Base-by-base conservation (phyloP, 257 asterid genomes). In the Nicotiana sylvestris region DNA sequence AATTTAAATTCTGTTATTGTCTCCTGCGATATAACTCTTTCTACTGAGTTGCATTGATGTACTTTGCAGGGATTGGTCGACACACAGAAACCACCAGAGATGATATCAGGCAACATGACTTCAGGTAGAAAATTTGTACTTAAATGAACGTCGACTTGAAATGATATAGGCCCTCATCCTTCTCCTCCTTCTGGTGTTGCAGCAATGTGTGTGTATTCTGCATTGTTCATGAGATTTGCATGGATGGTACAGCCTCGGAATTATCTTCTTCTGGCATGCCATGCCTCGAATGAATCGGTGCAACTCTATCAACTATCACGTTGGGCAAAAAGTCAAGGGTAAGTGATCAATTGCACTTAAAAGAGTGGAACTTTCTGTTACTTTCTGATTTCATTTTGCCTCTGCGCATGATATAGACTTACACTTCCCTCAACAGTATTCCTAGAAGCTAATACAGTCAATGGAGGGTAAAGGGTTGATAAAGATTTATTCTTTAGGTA, bases 241-340 rank as follows among this genome's bases (percentile, higher is more conserved):
- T 95, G 99, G 99, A 95, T 95, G 99, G 98, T 95, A 69, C 98
- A 91, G 83, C 98, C 98, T 27, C 99, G 97, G 68, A 95, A 95
- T 87, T 95, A 95, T 86, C 89, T 95, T 69, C 89, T 95, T 57
- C 93, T 95, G 84, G 95, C 93, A 29, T 92, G 97, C 90, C 98
- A 95, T 81, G 99, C 97, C 65, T 95, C 98, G 9, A 95, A 95
- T 76, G 99, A 95, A 88, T 33, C 97, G 0, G 98, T 95, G 83
- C 98, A 95, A 84, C 92, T 93, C 70, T 95, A 93, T 87, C 99
- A 92, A 84, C 57, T 93, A 16, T 91, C 97, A 7, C 98, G 97
- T 66, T 95, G 97, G 97, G 99, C 98, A 85, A 93, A 91, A 88
- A 82, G 95, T 70, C 97, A 95, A 81, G 98, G 99, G 97, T 95